Base-by-base conservation (phyloP, 169 alveolate species). In the Haemoproteus tartakovskyi region DNA sequence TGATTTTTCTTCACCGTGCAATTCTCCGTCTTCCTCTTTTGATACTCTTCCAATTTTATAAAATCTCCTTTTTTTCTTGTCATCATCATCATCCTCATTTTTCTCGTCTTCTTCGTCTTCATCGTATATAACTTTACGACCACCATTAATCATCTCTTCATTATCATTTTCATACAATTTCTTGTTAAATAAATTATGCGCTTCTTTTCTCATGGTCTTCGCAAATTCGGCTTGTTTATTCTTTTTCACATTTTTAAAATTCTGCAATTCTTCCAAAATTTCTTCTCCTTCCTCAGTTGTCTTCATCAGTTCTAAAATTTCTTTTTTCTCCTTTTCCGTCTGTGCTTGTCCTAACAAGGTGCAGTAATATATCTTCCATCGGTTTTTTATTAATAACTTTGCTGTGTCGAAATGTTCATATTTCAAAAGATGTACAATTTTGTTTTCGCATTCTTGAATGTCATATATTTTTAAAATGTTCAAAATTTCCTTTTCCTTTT, bases 391-490 rank as follows among this genome's bases (percentile, higher is more conserved):
- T 18, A 96, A 60, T 61, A 84, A 54, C 74, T 93, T 93, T 22
- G 96, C 96, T 59, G 95, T 92, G 56, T 94, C 93, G 80, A 95
- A 95, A 74, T 95, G 87, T 61, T 97, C 99, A 74, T 94, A 95
- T 62, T 94, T 95, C 67, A 96, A 88, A 48, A 95, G 45, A 29
- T 83, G 62, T 48, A 94, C 94, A 14, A 94, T 78, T 74, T 90
- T 87, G 85, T 94, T 96, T 87, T 97, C 99, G 51, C 98, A 93
- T 70, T 95, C 97, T 87, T 95, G 98, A 45, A 92, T 90, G 62
- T 96, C 97, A 43, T 89, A 89, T 9, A 85, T 60, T 27, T 78
- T 62, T 38, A 95, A 79, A 22, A 87, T 70, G 6, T 87, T 54
- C 41, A 95, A 54, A 11, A 95, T 89, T 62, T 94, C 94, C 84